phyloP scores from a whole-genome alignment of 345 rosid genomes.

The Isatis tinctoria region DNA sequence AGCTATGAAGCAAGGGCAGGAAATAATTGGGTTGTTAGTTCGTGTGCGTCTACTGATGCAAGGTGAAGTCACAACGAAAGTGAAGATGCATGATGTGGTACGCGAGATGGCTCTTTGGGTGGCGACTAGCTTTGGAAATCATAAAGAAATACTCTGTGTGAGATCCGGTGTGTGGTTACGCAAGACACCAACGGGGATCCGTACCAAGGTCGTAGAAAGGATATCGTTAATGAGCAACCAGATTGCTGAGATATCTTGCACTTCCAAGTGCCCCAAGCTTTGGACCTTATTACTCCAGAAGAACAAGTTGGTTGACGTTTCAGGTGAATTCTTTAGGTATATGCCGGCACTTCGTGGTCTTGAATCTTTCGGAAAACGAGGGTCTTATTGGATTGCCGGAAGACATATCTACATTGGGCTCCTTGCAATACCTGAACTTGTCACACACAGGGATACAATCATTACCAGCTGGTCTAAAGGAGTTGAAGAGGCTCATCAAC shows the following conservation, averaged over 20 bases:
- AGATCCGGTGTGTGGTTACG: not conserved
- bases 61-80: not conserved
- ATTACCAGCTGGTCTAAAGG: not conserved
- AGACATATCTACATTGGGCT: not conserved
- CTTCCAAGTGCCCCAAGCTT: not conserved
- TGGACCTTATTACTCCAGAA: not conserved
- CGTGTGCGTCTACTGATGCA: not conserved
- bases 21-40: not conserved
- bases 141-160: not conserved
- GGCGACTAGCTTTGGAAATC: not conserved
- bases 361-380: not conserved
- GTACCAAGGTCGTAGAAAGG: not conserved
- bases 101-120: not conserved
- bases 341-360: not conserved
- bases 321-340: not conserved
- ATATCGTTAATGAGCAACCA: not conserved
- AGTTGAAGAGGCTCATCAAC: not conserved
- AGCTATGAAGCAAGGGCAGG: not conserved
- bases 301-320: not conserved
- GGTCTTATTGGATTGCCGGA: not conserved
- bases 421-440: not conserved
- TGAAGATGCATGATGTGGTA: not conserved
- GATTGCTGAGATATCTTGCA: not conserved
- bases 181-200: not conserved
- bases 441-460: not conserved